A percentile compares a stretch with the other conserved stretches of the same genome.
Conservation (phyloP, 2,329 filamentous ascomycete species). For the Arthrobotrys entomopaga region DNA sequence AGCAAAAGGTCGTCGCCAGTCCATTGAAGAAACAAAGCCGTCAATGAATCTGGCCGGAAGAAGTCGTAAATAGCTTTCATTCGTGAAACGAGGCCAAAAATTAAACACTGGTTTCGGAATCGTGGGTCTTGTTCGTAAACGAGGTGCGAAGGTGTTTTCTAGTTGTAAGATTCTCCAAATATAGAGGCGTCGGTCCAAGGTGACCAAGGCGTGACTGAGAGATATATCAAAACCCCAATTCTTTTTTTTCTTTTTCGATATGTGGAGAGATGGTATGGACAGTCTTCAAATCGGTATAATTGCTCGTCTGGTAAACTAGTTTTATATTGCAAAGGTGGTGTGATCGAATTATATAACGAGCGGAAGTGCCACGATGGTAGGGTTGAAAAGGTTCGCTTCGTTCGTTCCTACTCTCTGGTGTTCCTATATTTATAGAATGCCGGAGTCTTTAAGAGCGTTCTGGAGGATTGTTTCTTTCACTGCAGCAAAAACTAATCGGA, state of each 20-base stretch:
- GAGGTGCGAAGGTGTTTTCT: slow-evolving; percentile 23
- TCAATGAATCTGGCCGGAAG: slow-evolving; percentile 35
- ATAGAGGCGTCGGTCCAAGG: slow-evolving; percentile 40
- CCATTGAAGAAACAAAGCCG: slow-evolving; percentile 24
- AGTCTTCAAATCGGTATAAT: not conserved
- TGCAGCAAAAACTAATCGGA: slow-evolving; percentile 94
- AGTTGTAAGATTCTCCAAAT: slow-evolving; percentile 31
- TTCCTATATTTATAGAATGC: slow-evolving; percentile 73
- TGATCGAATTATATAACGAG: too few species aligned
- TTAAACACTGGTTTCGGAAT: slow-evolving; percentile 20
- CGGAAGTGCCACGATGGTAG: slow-evolving; percentile 3
- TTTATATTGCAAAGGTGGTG: too few species aligned
- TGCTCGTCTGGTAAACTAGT: too few species aligned
- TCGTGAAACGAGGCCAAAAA: slow-evolving; percentile 34
- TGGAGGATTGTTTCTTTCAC: slow-evolving; percentile 99
- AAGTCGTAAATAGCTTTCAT: slow-evolving; percentile 45
- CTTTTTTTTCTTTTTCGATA: slow-evolving; percentile 2
- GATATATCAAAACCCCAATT: slow-evolving; percentile 14
- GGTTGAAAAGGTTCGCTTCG: slow-evolving; percentile 1
- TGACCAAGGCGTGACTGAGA: slow-evolving; percentile 27
- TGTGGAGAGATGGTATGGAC: not conserved
- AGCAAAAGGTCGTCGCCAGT: slow-evolving; percentile 44
- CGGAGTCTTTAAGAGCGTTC: slow-evolving; percentile 97
- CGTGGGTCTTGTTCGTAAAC: slow-evolving; percentile 45
- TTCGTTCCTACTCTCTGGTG: slow-evolving; percentile 31